Conservation (phyloP, 768 basidiomycete genomes). For the Terana coerulea region DNA sequence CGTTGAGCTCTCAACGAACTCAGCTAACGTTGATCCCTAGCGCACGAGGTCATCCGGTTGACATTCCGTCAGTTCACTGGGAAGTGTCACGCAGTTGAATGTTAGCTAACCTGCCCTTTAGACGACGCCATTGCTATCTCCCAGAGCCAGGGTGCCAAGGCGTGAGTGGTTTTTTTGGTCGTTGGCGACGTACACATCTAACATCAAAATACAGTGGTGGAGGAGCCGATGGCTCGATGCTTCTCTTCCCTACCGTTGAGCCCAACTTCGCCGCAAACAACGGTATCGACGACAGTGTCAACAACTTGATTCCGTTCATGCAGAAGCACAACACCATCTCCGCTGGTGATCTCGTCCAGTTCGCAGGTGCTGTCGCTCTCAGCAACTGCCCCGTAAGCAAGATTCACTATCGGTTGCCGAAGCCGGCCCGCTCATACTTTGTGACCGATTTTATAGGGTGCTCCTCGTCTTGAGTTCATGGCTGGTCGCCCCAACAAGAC, state of each 20-base stretch:
- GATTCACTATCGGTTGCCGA: too few relatives aligned
- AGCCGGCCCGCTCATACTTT: too few relatives aligned
- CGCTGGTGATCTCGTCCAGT: conserved; percentile 47
- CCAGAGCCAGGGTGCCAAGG: conserved; percentile 15
- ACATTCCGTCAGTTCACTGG: conserved; percentile 22
- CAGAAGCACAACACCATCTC: conserved; percentile 30
- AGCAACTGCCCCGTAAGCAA: conserved; percentile 35
- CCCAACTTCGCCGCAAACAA: conserved; percentile 21
- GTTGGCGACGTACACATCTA: too few relatives aligned
- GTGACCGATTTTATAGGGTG: conserved; percentile 16
- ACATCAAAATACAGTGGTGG: conserved; percentile 18
- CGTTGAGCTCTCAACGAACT: too few relatives aligned
- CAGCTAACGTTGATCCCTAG: not conserved
- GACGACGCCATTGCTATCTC: conserved; percentile 21
- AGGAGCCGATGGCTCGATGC: conserved; percentile 45
- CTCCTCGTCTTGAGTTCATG: conserved; percentile 20
- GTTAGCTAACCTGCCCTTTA: conserved; percentile 16
- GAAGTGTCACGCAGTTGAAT: conserved; percentile 8
- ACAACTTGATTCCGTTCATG: conserved; percentile 31
- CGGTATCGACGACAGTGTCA: conserved; percentile 34
- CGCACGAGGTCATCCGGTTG: conserved; percentile 22
- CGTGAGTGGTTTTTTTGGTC: conserved; percentile 2
- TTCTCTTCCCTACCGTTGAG: conserved; percentile 42
- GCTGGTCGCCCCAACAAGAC: conserved; percentile 8
- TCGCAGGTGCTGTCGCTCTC: conserved; percentile 42